Percentiles rank a stretch among this genome's conserved stretches.
These are phyloP conservation scores for Bisporella sp. DNA, from an alignment of 2,329 filamentous ascomycete species.

Conservation along the genomic window DNA sequence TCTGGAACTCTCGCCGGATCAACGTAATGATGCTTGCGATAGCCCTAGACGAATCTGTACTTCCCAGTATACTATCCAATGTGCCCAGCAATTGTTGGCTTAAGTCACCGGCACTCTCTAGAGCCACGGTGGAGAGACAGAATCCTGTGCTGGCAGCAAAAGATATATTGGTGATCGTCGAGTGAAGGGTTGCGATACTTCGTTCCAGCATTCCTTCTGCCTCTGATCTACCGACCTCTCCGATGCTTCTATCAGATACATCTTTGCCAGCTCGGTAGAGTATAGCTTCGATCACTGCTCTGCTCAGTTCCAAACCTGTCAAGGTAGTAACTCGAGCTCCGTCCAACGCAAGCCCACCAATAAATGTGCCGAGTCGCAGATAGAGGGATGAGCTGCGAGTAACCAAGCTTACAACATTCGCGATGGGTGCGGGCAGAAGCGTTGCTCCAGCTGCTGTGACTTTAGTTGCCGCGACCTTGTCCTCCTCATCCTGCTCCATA, in stretches of 20 bases:
- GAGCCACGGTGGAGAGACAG: slow-evolving; percentile 47
- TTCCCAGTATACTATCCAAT: slow-evolving; percentile 58
- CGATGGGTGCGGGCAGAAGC: slow-evolving; percentile 50
- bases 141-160: slow-evolving; percentile 58
- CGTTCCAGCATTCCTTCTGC: slow-evolving; percentile 50
- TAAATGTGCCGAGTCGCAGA: slow-evolving; percentile 30
- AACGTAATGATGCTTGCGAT: slow-evolving; percentile 61
- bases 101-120: slow-evolving; percentile 47
- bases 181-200: slow-evolving; percentile 49
- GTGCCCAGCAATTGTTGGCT: slow-evolving; percentile 51
- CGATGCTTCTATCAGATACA: slow-evolving; percentile 24
- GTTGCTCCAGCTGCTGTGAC: slow-evolving; percentile 30
- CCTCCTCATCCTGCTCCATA: slow-evolving; percentile 22
- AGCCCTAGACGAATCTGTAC: slow-evolving; percentile 61
- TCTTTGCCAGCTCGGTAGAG: slow-evolving; percentile 30
- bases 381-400: slow-evolving; percentile 51
- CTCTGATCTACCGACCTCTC: slow-evolving; percentile 41
- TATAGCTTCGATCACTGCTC: slow-evolving; percentile 31
- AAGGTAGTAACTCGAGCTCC: slow-evolving; percentile 31
- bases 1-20: slow-evolving; percentile 56
- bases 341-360: slow-evolving; percentile 30
- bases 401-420: slow-evolving; percentile 52
- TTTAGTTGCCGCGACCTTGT: slow-evolving; percentile 3
- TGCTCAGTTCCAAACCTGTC: slow-evolving; percentile 30
- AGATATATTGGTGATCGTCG: slow-evolving; percentile 49